Conservation (phyloP, 345 rosid genomes). For the Limnanthes douglasii region DNA sequence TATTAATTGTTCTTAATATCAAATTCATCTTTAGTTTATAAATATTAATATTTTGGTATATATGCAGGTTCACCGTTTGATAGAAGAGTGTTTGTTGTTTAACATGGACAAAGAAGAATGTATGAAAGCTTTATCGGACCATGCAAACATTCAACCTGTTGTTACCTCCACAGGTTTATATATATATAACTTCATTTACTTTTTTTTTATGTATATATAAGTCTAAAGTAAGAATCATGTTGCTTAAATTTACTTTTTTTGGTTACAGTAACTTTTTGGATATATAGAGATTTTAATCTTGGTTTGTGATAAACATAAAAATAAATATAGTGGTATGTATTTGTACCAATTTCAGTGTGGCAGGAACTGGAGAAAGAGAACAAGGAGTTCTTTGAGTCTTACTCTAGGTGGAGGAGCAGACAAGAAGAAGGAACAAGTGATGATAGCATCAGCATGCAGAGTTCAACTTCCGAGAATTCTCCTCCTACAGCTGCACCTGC, state of each 20-base stretch:
- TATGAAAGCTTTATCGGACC: conserved; percentile 80
- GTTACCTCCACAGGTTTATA: conserved; percentile 68
- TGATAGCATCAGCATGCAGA: too few species aligned
- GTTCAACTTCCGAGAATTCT: too few species aligned
- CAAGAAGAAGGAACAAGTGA: too few species aligned
- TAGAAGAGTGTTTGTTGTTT: conserved; percentile 80
- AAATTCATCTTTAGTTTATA: conserved; percentile 1
- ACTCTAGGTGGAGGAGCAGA: conserved; percentile 22
- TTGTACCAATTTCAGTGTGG: conserved; percentile 81
- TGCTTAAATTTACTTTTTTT: too few species aligned
- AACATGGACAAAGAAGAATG: conserved; percentile 87
- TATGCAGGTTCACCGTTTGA: conserved; percentile 75
- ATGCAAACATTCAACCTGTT: conserved; percentile 76
- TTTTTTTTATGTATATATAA: background rate
- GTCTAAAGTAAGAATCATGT: too few species aligned
- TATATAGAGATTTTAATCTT: background rate
- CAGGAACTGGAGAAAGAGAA: conserved; percentile 83
- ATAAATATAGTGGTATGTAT: too few species aligned
- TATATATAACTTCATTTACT: background rate
- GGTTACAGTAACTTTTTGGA: too few species aligned
- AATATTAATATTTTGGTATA: background rate
- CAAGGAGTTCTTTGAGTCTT: conserved; percentile 79
- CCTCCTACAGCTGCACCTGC: too few species aligned
- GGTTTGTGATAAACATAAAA: too few species aligned
- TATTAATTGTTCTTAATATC: background rate